These are phyloP conservation scores for Schwanniomyces pseudopolymorphus DNA, from an alignment of 805 yeast species.

Conservation along the genomic window DNA sequence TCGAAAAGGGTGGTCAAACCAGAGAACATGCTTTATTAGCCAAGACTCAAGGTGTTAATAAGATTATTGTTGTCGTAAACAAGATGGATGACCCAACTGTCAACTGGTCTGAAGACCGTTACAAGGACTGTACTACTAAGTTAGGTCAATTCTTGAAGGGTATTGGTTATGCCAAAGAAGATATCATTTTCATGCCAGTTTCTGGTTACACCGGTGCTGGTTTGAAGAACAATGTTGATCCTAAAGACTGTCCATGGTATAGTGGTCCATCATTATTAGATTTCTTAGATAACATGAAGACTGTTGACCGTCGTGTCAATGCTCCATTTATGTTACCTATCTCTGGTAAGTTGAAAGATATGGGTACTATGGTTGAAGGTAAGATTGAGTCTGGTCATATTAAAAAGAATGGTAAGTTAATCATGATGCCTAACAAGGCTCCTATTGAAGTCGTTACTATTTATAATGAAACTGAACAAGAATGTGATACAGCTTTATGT, in stretches of 20 bases:
- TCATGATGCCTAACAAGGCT: constrained; percentile 90
- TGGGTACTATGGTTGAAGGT: constrained; percentile 98
- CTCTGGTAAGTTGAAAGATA: constrained; percentile 90
- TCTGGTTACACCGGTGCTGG: constrained; percentile 98
- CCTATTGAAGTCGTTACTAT: constrained; percentile 83
- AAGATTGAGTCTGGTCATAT: constrained; percentile 95
- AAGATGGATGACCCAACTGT: constrained; percentile 99
- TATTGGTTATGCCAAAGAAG: constrained; percentile 86
- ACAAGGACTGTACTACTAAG: constrained; percentile 90
- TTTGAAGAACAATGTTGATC: constrained; percentile 77
- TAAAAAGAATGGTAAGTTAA: constrained; percentile 69
- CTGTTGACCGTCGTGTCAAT: constrained; percentile 80
- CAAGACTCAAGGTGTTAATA: constrained; percentile 97
- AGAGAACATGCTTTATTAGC: constrained; percentile 95
- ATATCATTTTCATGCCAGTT: constrained; percentile 92
- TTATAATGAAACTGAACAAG: constrained; percentile 94
- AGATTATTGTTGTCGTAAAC: constrained; percentile 88
- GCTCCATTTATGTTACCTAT: constrained; percentile 98
- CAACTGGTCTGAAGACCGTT: constrained; percentile 92
- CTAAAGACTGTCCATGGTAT: constrained; percentile 87
- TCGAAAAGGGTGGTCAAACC: constrained; percentile 98
- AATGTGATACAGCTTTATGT: constrained; percentile 83
- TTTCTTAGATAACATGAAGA: constrained; percentile 78
- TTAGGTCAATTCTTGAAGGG: constrained; percentile 76
- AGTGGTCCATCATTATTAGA: constrained; percentile 89